Percentiles rank a stretch among this genome's conserved stretches.
Evolutionary conservation across 176 grass and related monocot species (phyloP).

Genomic region (Triticum urartu): DNA sequence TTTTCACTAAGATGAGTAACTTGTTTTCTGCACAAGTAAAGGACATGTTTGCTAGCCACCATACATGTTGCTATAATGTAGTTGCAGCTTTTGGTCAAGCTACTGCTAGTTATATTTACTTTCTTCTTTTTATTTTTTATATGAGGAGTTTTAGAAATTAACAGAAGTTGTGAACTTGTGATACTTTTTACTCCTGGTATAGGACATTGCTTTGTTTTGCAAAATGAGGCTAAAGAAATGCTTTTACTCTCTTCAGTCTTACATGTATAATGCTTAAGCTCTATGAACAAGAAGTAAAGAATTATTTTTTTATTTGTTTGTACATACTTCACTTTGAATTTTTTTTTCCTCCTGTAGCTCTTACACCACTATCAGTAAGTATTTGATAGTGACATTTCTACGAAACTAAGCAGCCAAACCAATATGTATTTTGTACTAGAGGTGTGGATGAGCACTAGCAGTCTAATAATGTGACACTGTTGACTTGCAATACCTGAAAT

Average conservation of each 20-base stretch:
- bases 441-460: neutral
- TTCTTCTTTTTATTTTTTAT: neutral
- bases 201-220: constrained; percentile 2
- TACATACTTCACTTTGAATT: neutral
- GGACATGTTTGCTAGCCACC: neutral
- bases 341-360: neutral
- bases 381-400: neutral
- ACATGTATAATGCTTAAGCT: neutral
- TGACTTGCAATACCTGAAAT: constrained; percentile 7
- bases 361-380: neutral
- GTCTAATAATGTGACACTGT: neutral
- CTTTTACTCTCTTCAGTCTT: neutral
- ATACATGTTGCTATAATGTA: neutral
- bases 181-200: neutral
- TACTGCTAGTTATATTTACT: neutral
- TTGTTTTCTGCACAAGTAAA: neutral
- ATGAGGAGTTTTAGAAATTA: neutral
- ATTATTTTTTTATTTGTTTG: neutral
- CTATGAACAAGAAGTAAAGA: neutral
- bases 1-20: neutral
- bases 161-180: neutral
- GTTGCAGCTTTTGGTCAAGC: neutral
- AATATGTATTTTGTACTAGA: neutral
- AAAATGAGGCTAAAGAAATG: neutral
- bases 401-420: neutral